Evolutionary conservation across 371 early-diverging fungal genomes (phyloP).

Genomic region (Blastocladiella emersonii): DNA sequence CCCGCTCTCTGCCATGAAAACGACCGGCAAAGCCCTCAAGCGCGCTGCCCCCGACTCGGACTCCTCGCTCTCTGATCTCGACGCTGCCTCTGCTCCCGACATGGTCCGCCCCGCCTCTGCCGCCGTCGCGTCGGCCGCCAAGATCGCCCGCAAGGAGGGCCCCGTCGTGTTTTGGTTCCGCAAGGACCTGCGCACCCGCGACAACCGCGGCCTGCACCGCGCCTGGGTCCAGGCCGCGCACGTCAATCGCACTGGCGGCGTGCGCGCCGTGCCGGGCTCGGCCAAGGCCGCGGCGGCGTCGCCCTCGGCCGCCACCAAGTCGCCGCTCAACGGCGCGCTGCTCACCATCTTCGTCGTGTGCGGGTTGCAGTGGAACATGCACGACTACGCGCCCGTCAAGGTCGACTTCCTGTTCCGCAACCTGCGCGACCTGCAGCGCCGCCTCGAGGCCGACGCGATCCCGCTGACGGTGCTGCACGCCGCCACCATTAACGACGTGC

Average conservation of each 20-base stretch:
- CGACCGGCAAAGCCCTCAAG: too few species aligned
- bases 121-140: too few species aligned
- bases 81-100: too few species aligned
- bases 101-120: too few species aligned
- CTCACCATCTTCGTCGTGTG: constrained; percentile 37
- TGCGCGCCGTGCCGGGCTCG: background rate
- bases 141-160: background rate
- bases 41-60: too few species aligned
- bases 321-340: constrained; percentile 5
- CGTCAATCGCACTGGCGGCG: background rate
- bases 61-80: too few species aligned
- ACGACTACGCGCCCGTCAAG: constrained; percentile 33
- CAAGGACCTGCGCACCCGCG: constrained; percentile 7
- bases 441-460: constrained; percentile 20
- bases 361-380: constrained; percentile 31
- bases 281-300: too few species aligned
- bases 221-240: constrained; percentile 1
- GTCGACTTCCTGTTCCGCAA: constrained; percentile 40
- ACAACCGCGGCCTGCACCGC: constrained; percentile 9
- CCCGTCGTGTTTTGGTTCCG: constrained; percentile 10
- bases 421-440: constrained; percentile 17
- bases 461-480: constrained; percentile 29
- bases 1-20: too few species aligned
- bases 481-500: constrained; percentile 12
- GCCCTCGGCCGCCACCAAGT: background rate